These are phyloP conservation scores for Bertia moriformis DNA, from an alignment of 2,329 filamentous ascomycete genomes.

Conservation along the genomic window DNA sequence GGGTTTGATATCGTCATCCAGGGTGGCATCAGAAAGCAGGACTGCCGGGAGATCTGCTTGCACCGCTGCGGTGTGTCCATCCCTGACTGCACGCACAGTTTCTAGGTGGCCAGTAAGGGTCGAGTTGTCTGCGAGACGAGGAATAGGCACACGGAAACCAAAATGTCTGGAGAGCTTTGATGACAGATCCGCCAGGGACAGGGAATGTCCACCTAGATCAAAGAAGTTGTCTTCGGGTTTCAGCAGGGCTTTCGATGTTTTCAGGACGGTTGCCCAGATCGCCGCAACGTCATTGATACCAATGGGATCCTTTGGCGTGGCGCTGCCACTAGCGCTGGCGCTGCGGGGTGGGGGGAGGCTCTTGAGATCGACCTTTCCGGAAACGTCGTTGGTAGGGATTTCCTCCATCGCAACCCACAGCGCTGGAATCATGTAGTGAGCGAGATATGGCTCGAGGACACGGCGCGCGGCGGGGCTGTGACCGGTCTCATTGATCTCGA, in stretches of 20 bases:
- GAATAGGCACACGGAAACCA: conserved; percentile 59
- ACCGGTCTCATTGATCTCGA: conserved; percentile 56
- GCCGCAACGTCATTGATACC: conserved; percentile 52
- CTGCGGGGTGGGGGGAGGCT: conserved; percentile 50
- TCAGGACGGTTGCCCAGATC: conserved; percentile 58
- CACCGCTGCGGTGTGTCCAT: conserved; percentile 60
- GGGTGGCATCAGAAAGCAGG: conserved; percentile 47
- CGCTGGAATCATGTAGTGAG: conserved; percentile 72
- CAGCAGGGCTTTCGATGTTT: conserved; percentile 45
- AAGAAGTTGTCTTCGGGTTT: conserved; percentile 66
- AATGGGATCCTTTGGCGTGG: conserved; percentile 33
- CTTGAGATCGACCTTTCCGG: conserved; percentile 65
- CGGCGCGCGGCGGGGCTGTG: conserved; percentile 57
- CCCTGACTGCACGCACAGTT: conserved; percentile 54
- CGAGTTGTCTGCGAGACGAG: conserved; percentile 54
- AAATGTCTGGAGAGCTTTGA: conserved; percentile 54
- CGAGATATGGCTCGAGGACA: conserved; percentile 49
- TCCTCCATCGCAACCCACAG: conserved; percentile 61
- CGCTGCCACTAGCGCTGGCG: conserved; percentile 24
- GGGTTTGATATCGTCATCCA: conserved; percentile 57
- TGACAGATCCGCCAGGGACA: conserved; percentile 66
- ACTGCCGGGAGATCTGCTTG: conserved; percentile 63
- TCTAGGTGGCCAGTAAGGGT: conserved; percentile 61
- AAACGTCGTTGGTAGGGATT: conserved; percentile 64
- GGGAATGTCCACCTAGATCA: conserved; percentile 65